Base-by-base conservation (phyloP, 2,329 filamentous ascomycete species). In the Neoscytalidium dimidiatum region DNA sequence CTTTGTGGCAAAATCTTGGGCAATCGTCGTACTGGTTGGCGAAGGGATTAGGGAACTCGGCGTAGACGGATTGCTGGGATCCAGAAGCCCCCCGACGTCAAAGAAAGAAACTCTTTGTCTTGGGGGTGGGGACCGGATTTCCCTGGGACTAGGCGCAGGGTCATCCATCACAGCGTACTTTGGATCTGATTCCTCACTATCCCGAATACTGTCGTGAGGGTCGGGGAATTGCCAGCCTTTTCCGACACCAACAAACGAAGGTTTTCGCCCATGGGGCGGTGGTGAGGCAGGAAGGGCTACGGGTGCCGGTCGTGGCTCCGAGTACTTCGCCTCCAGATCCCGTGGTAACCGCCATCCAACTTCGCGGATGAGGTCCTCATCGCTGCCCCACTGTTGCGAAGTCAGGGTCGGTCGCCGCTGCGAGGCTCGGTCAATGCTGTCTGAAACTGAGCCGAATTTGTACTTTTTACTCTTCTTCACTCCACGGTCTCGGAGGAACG, bases 401-500 rank as follows among this genome's bases (percentile, higher is more conserved):
- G 89, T 68, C 81, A 84, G 67, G 77, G 91, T 93, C 44, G 87
- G 86, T 48, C 85, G 84, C 3, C 85, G 80, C 13, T 83, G 80
- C 1, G 88, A 87, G 17, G 83, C 83, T 67, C 87, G 85, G 62
- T 83, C 81, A 64, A 81, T 78, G 64, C 79, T 81, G 68, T 86
- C 84, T 43, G 78, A 80, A 3, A 83, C 80, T 17, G 83, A 87
- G 14, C 80, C 72, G 66, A 81, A 74, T 70, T 90, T 89, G 79
- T 91, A 97, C 74, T 92, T 95, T 29, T 71, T 63, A 64, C 85
- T 85, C 78, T 96, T 97, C 83, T 98, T 98, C 44, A 93, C 82
- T 28, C 95, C 95, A 62, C 92, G 87, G 75, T 98, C 94, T 14
- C 94, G 87, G 29, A 98, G 88, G 73, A 98, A 98, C 0, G 94